These are phyloP conservation scores for Astragalus membranaceus DNA, from an alignment of 306 rosid genomes.

Conservation along the genomic window DNA sequence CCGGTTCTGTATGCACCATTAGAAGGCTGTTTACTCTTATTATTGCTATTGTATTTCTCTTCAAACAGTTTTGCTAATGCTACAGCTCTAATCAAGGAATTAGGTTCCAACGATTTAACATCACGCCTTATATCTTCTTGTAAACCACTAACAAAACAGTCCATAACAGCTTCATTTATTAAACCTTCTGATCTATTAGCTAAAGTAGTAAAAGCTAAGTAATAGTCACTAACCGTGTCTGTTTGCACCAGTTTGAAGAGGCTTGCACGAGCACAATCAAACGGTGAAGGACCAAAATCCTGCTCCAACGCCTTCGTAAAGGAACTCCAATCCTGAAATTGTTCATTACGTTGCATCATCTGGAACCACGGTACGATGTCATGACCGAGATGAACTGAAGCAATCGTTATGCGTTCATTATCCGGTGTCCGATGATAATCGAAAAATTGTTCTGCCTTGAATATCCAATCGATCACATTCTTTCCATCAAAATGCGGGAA, in stretches of 20 bases:
- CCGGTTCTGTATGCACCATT: not conserved
- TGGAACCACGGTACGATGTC: not conserved
- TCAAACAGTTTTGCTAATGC: not conserved
- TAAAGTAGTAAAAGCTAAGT: not conserved
- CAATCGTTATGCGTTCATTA: not conserved
- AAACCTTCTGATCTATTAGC: not conserved
- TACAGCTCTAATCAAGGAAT: not conserved
- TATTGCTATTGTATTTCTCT: not conserved
- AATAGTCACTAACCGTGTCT: not conserved
- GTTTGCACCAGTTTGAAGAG: not conserved
- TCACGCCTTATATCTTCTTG: not conserved
- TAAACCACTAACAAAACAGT: not conserved
- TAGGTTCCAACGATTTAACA: not conserved
- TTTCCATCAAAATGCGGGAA: too few species aligned
- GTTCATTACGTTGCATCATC: not conserved
- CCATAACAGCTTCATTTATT: not conserved
- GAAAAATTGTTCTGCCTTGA: not conserved
- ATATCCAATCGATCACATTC: not conserved
- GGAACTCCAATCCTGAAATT: not conserved
- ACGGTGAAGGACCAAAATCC: not conserved
- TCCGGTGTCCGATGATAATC: not conserved
- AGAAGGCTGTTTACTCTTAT: not conserved
- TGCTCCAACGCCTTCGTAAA: not conserved
- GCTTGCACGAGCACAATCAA: not conserved
- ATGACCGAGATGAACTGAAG: not conserved